These are phyloP conservation scores for Pleurotus djamor DNA, from an alignment of 768 basidiomycete species.

Conservation along the genomic window DNA sequence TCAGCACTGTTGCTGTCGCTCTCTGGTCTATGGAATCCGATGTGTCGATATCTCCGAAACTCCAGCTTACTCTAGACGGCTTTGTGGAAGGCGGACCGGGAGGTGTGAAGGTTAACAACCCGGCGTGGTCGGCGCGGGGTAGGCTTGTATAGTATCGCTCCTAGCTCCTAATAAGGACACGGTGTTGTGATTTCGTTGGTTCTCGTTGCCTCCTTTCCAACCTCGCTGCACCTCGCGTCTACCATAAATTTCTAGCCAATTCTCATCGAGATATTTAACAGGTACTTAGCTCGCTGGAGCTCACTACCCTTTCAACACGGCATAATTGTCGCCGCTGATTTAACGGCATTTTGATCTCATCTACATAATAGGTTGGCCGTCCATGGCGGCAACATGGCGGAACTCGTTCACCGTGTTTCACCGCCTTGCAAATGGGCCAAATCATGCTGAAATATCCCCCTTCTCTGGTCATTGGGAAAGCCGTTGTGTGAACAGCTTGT, in stretches of 20 bases:
- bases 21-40: slow-evolving; percentile 64
- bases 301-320: no score
- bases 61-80: slow-evolving; percentile 54
- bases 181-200: no score
- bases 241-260: no score
- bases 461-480: neutral
- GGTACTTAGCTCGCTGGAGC: no score
- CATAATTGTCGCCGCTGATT: no score
- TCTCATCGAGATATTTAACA: no score
- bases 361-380: slow-evolving; percentile 3
- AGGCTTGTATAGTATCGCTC: slow-evolving; percentile 8
- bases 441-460: slow-evolving; percentile 2
- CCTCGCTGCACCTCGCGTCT: no score
- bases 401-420: slow-evolving; percentile 2
- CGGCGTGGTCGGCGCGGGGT: slow-evolving; percentile 47
- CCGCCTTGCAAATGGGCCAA: neutral
- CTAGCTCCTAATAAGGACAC: no score
- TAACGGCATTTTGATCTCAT: neutral
- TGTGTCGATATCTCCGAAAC: slow-evolving; percentile 42
- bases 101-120: slow-evolving; percentile 53
- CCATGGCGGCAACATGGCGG: neutral
- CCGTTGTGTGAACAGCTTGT: neutral
- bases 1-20: slow-evolving; percentile 58
- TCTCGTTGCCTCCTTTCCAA: no score
- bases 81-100: slow-evolving; percentile 69